phyloP scores from a whole-genome alignment of 1,284 basidiomycete species.

The Trametes sp. region DNA sequence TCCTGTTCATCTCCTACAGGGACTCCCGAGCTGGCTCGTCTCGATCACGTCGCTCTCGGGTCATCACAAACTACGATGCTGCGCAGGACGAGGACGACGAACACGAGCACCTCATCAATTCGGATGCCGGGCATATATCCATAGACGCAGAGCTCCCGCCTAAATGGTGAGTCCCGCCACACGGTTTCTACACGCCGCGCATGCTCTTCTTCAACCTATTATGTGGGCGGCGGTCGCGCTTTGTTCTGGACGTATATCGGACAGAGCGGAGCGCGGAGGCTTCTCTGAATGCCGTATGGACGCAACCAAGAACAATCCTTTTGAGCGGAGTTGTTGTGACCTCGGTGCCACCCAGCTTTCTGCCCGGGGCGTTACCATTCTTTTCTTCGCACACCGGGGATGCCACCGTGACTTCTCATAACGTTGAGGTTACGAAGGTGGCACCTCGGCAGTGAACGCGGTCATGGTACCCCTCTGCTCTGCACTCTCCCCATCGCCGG shows the following conservation, averaged over 20 bases:
- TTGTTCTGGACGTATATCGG: not conserved
- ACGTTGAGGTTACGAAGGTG: not conserved
- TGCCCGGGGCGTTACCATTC: not conserved
- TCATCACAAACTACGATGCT: conserved; percentile 48
- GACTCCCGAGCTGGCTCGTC: conserved; percentile 75
- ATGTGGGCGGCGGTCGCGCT: not conserved
- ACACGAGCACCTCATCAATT: conserved; percentile 71
- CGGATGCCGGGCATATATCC: conserved; percentile 52
- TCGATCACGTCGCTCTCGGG: conserved; percentile 49
- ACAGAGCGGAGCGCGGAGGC: conserved; percentile 2
- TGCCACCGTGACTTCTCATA: not conserved
- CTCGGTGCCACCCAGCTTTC: not conserved
- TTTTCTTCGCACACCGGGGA: not conserved
- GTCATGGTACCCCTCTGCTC: not conserved
- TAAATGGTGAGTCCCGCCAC: conserved; percentile 40
- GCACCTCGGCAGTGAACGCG: not conserved
- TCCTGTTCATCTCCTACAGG: conserved; percentile 94
- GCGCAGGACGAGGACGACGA: conserved; percentile 63
- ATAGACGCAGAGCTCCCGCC: conserved; percentile 61
- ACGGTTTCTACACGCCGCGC: conserved; percentile 11
- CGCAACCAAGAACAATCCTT: not conserved
- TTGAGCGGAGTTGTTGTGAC: not conserved
- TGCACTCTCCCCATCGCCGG: not conserved
- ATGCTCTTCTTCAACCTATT: not conserved
- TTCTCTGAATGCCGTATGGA: not conserved